These are phyloP conservation scores for Picochlorum sp. DNA, from an alignment of 139 green algal genomes.

Conservation along the genomic window DNA sequence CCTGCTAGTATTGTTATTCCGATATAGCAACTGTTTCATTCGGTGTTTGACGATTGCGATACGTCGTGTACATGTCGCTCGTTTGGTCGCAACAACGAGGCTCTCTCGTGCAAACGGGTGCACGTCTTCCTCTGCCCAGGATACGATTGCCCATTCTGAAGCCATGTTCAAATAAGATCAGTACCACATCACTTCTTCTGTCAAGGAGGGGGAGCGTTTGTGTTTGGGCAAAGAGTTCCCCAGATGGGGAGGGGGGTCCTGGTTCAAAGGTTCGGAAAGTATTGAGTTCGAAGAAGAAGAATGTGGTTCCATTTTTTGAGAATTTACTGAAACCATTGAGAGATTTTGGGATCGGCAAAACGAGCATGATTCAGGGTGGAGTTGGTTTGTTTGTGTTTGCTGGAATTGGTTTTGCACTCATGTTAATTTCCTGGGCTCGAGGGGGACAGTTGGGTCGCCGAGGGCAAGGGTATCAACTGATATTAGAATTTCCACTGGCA, in stretches of 20 bases:
- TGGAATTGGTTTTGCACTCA: slow-evolving; percentile 41
- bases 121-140: too few species aligned
- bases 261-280: background rate
- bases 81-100: too few species aligned
- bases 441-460: slow-evolving; percentile 36
- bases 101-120: too few species aligned
- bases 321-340: slow-evolving; percentile 53
- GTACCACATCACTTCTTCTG: too few species aligned
- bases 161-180: too few species aligned
- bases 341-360: slow-evolving; percentile 76
- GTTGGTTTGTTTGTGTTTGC: slow-evolving; percentile 76
- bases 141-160: too few species aligned
- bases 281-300: background rate
- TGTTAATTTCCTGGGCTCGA: slow-evolving; percentile 46
- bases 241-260: background rate
- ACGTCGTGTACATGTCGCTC: too few species aligned
- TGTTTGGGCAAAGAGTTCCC: background rate
- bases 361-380: slow-evolving; percentile 62
- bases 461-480: slow-evolving; percentile 43
- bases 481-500: slow-evolving; percentile 84
- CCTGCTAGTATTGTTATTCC: too few species aligned
- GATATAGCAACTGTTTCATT: too few species aligned
- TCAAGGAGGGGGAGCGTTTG: background rate
- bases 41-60: too few species aligned
- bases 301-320: slow-evolving; percentile 24